Evolutionary conservation across 768 basidiomycete genomes (phyloP).

Genomic region (Pholiota conissans): DNA sequence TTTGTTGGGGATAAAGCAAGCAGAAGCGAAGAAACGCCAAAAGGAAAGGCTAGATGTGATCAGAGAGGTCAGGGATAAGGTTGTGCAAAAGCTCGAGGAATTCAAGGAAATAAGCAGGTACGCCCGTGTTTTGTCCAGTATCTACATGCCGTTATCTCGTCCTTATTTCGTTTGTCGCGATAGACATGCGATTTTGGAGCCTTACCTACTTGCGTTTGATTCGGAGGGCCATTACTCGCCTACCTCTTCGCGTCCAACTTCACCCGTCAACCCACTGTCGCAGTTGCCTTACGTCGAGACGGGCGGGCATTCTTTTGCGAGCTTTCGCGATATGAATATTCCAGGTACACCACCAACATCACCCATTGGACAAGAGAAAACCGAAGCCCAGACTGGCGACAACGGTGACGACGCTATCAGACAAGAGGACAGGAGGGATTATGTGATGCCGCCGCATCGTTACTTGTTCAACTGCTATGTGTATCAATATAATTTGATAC

Average conservation of each 20-base stretch:
- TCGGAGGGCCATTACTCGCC: conserved; percentile 1
- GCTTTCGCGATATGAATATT: background rate
- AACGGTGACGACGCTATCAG: background rate
- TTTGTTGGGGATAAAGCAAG: conserved; percentile 31
- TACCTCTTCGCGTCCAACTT: background rate
- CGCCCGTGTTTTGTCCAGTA: background rate
- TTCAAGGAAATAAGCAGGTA: conserved; percentile 58
- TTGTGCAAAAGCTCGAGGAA: conserved; percentile 37
- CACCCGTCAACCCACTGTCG: background rate
- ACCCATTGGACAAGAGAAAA: background rate
- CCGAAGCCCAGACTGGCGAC: background rate
- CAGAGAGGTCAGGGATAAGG: conserved; percentile 32
- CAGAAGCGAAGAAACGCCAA: conserved; percentile 29
- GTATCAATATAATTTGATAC: conserved; percentile 60
- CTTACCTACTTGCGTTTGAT: conserved; percentile 54
- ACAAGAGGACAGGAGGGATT: conserved; percentile 11
- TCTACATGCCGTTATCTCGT: background rate
- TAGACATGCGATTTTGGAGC: conserved; percentile 46
- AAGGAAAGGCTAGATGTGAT: conserved; percentile 33
- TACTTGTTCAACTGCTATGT: conserved; percentile 75
- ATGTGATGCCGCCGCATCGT: conserved; percentile 51
- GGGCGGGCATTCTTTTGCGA: background rate
- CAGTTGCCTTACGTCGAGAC: background rate
- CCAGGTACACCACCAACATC: background rate
- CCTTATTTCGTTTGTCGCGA: background rate